A percentile compares a stretch with the other conserved stretches of the same genome.
These are phyloP conservation scores for Sphaerulina musiva DNA, from an alignment of 2,329 filamentous ascomycete genomes.

Conservation along the genomic window DNA sequence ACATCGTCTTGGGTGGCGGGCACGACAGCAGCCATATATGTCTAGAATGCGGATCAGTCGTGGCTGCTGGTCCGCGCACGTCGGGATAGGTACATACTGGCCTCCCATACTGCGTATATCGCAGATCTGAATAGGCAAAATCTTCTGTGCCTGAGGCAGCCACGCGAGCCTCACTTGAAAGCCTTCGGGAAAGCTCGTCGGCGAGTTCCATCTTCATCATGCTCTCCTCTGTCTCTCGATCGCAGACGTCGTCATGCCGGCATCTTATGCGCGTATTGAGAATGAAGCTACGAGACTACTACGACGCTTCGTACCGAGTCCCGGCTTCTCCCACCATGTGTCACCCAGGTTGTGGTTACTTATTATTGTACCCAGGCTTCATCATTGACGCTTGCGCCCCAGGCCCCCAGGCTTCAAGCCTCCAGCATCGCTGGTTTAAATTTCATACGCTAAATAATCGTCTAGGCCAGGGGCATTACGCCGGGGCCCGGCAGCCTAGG, in stretches of 20 bases:
- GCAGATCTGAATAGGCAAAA: not conserved
- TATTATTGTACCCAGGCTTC: no score
- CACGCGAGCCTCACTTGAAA: not conserved
- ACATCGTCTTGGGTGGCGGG: conserved; percentile 2
- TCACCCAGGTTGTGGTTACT: no score
- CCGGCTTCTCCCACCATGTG: no score
- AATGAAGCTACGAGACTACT: not conserved
- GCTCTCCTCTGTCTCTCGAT: not conserved
- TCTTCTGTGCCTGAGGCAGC: not conserved
- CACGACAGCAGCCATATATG: not conserved
- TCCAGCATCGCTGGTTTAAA: no score
- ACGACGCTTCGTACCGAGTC: not conserved
- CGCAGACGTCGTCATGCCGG: not conserved
- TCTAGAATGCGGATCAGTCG: not conserved
- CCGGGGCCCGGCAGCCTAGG: no score
- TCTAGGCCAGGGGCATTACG: no score
- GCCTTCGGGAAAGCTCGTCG: not conserved
- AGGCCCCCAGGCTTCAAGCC: no score
- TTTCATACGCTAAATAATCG: no score
- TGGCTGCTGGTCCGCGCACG: not conserved
- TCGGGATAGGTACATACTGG: not conserved
- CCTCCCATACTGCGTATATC: conserved; percentile 8
- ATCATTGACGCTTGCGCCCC: no score
- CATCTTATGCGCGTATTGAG: not conserved
- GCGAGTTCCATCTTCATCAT: not conserved